Conservation (phyloP, 2,329 filamentous ascomycete genomes). For the Trichoderma simmonsii region DNA sequence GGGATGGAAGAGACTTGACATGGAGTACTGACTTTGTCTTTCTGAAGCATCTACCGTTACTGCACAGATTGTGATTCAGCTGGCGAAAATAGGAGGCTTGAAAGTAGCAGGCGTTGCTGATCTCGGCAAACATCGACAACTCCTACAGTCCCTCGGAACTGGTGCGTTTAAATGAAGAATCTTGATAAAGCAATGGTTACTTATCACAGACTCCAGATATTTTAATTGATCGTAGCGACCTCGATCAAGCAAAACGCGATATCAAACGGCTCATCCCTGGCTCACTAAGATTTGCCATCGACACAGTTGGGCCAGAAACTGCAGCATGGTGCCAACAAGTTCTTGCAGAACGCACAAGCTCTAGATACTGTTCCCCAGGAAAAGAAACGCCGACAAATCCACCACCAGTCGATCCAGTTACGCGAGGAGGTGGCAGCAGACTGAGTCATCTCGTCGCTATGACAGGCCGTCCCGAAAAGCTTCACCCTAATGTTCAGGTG, state of each 20-base stretch:
- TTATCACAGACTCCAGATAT: background rate
- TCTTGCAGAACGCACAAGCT: conserved; percentile 15
- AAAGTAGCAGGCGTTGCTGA: conserved; percentile 10
- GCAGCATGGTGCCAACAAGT: conserved; percentile 15
- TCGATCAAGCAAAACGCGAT: conserved; percentile 14
- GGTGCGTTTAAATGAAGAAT: background rate
- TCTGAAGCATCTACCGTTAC: conserved; percentile 10
- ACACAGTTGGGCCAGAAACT: conserved; percentile 1
- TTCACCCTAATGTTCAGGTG: conserved; percentile 3
- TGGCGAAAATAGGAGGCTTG: conserved; percentile 10
- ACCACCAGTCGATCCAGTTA: background rate
- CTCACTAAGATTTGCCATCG: conserved; percentile 13
- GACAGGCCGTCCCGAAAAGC: background rate
- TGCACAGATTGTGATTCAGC: conserved; percentile 1
- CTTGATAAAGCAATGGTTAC: background rate
- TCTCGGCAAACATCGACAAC: background rate
- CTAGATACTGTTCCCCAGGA: conserved; percentile 11
- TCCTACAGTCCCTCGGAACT: background rate
- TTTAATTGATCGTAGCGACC: conserved; percentile 3
- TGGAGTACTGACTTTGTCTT: background rate
- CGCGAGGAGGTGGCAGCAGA: conserved; percentile 14
- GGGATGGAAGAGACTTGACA: background rate
- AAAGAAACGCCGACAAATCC: conserved; percentile 14
- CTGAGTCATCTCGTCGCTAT: conserved; percentile 14
- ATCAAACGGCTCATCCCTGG: conserved; percentile 3